Evolutionary conservation across 768 basidiomycete genomes (phyloP).

Genomic region (Plicaturopsis crispa): DNA sequence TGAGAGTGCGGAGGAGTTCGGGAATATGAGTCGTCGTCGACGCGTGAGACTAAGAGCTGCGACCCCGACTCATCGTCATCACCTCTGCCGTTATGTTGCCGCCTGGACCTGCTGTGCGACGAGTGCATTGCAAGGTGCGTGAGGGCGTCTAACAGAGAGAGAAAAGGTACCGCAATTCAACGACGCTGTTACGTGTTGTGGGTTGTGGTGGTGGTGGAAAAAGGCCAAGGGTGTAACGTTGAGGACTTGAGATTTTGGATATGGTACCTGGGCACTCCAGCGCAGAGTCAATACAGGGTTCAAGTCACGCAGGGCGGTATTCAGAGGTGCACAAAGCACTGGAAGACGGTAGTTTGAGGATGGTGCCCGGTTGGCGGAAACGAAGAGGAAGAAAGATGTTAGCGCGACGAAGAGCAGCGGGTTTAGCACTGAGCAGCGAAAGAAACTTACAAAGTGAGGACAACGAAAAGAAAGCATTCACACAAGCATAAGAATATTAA

Average conservation of each 20-base stretch:
- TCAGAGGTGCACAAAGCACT: conserved; percentile 11
- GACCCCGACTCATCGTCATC: conserved; percentile 41
- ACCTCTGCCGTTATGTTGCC: conserved; percentile 44
- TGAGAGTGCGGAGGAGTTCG: conserved; percentile 34
- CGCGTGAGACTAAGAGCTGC: conserved; percentile 41
- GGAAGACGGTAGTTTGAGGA: no score
- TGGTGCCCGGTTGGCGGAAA: no score
- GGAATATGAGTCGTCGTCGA: conserved; percentile 44
- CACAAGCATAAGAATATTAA: no score
- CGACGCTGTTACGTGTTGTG: not conserved
- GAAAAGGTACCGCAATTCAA: conserved; percentile 13
- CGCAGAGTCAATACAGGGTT: no score
- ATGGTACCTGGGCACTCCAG: no score
- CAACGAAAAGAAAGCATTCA: conserved; percentile 14
- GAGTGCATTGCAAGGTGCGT: conserved; percentile 23
- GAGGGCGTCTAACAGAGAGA: conserved; percentile 12
- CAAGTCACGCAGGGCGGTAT: conserved; percentile 23
- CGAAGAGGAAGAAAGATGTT: conserved; percentile 6
- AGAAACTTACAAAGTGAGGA: conserved; percentile 27
- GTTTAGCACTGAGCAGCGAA: conserved; percentile 8
- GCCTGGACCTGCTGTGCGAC: conserved; percentile 34
- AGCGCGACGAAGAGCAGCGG: conserved; percentile 11
- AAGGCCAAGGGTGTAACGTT: no score
- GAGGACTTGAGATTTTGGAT: no score
- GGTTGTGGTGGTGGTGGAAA: conserved; percentile 11